Evolutionary conservation across 2,329 filamentous ascomycete species (phyloP).

Genomic region (Penicillium olsonii): DNA sequence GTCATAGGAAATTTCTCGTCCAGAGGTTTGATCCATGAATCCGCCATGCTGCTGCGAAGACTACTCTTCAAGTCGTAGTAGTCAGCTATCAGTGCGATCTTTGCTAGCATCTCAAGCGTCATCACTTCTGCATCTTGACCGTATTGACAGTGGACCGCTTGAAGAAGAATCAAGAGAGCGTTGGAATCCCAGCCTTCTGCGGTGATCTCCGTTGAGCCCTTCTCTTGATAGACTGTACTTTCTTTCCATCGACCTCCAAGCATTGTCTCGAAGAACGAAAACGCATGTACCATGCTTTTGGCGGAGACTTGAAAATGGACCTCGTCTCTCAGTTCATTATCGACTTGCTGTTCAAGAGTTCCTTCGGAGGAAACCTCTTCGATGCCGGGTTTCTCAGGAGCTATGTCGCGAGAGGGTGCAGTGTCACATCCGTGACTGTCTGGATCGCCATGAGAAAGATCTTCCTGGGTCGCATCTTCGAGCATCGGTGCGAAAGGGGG

Average conservation of each 20-base stretch:
- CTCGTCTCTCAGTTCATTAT: background rate
- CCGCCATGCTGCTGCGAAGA: background rate
- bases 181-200: background rate
- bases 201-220: background rate
- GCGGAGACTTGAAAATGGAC: background rate
- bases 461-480: background rate
- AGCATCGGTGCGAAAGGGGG: background rate
- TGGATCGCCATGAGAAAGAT: background rate
- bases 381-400: too few relatives aligned
- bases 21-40: background rate
- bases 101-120: conserved; percentile 1
- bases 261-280: background rate
- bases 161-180: background rate
- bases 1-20: conserved; percentile 1
- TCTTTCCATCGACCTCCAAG: background rate
- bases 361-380: background rate
- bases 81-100: background rate
- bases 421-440: too few relatives aligned
- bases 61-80: background rate
- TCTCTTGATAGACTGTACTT: background rate
- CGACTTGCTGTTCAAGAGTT: background rate
- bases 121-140: background rate
- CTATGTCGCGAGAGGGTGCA: too few relatives aligned
- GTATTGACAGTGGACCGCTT: background rate
- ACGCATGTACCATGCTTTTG: background rate